Evolutionary conservation across 805 yeast genomes (phyloP), one percentile per base, ranked within the genome.

Genomic region (Schwanniomyces polymorphus): DNA sequence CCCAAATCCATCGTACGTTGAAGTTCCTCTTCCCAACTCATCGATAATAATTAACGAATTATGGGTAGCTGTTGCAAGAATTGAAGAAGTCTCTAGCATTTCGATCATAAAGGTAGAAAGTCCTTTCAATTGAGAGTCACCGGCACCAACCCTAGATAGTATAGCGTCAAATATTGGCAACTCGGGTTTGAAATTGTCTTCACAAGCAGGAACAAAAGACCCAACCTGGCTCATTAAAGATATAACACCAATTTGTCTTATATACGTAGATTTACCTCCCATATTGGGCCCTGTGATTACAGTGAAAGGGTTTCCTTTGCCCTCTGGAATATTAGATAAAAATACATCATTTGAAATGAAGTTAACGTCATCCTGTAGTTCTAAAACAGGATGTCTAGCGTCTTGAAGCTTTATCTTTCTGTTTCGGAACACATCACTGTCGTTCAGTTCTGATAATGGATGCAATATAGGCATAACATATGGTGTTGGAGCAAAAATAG

Each of bases 101-200:
- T 94, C 99, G 25, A 96, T 88, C 70, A 64, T 64, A 59, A 94
- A 94, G 0, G 99, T 94, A 0, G 98, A 91, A 26, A 94, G 89
- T 23, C 99, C 99, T 66, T 92, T 91, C 60, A 94, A 75, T 67
- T 94, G 99, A 0, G 97, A 92, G 64, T 94, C 99, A 10, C 97
- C 96, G 2, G 99, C 98, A 9, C 99, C 99, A n/a, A 94, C 97
- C 61, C 99, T 82, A 11, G 98, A 95, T 49, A 94, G 76, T 5
- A 94, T 86, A 1, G 97, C 90, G 67, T 94, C 99, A 51, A 92
- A 90, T 1, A 94, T 74, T 10, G 90, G 83, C 23, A 94, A 64
- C 57, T 89, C 91, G 0, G 97, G 91, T 2, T 50, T 49, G 7
- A 41, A 48, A 9, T 50, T 52, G 6, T 57, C 66, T 28, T 76